These are phyloP conservation scores for Isabelozyma pseudorhagii DNA, from an alignment of 805 yeast species.

Conservation along the genomic window DNA sequence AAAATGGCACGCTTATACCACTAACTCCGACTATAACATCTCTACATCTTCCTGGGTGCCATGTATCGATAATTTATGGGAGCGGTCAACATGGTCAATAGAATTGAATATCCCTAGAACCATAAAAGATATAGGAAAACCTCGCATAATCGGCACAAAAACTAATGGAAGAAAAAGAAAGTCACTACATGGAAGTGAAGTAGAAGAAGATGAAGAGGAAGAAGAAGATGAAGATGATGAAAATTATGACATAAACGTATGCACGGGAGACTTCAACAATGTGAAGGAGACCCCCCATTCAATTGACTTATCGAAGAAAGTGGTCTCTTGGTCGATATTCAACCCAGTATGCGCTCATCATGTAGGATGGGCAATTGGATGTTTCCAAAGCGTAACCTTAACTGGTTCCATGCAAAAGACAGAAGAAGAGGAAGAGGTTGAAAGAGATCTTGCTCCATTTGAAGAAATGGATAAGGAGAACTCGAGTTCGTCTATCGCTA, in stretches of 20 bases:
- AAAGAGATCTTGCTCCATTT: conserved; percentile 25
- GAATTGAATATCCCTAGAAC: conserved; percentile 84
- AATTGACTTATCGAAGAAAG: conserved; percentile 68
- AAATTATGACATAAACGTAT: conserved; percentile 54
- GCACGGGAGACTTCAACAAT: conserved; percentile 67
- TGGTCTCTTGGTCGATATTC: conserved; percentile 67
- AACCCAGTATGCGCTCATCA: conserved; percentile 93
- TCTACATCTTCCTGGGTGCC: conserved; percentile 98
- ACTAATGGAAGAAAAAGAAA: conserved; percentile 8
- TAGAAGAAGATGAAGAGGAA: conserved; percentile 39
- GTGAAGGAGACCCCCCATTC: conserved; percentile 74
- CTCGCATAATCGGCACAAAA: conserved; percentile 39
- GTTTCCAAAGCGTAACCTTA: conserved; percentile 66
- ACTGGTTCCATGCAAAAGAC: conserved; percentile 33
- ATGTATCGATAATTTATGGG: conserved; percentile 85
- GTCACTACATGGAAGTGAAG: conserved; percentile 2
- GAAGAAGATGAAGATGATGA: conserved; percentile 45
- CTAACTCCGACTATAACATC: conserved; percentile 71
- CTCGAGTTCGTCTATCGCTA: conserved; percentile 38
- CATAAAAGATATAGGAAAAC: conserved; percentile 62
- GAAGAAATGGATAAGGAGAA: conserved; percentile 29
- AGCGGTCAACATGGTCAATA: conserved; percentile 87
- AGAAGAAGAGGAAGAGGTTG: conserved; percentile 28
- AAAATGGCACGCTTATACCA: conserved; percentile 83
- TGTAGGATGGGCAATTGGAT: conserved; percentile 91